Evolutionary conservation across 2,329 filamentous ascomycete species (phyloP), one percentile per base, ranked within the genome.

Genomic region (Phialophora tarda): DNA sequence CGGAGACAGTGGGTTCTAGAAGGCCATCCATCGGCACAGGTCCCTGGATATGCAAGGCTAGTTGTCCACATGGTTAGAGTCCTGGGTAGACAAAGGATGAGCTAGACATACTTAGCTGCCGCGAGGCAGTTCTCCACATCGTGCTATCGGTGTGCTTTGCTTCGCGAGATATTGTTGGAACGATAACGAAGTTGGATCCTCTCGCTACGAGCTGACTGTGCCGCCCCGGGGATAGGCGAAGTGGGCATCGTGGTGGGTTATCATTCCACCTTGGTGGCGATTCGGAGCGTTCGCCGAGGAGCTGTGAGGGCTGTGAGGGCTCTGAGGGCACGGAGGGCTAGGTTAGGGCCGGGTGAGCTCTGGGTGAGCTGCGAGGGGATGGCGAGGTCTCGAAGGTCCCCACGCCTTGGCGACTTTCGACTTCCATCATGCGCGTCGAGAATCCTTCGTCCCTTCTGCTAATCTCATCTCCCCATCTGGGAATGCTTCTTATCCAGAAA

Each of bases 361-460:
- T 2, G n/a, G n/a, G 23, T 14, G 10, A 53, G 7, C n/a, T 21
- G n/a, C 23, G 23, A 28, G 10, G 21, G 48, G 21, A 17, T 26
- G n/a, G 24, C 47, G n/a, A 21, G 21, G 48, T 24, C 26, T 24
- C 48, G 48, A 53, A 28, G 48, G 23, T 53, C 28, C 53, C 53
- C 53, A 30, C 53, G 28, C 28, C 53, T 55, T 30, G 53, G 24
- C 53, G 26, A 55, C 28, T 14, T 34, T 32, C 53, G 26, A 55
- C 23, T 28, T 51, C 47, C 48, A 51, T 51, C 48, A 55, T 55
- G 14, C 53, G 28, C 53, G n/a, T 32, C 28, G 21, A 26, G 48
- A 24, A 24, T 32, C 53, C 53, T 32, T 55, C 53, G 53, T 55
- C 28, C 53, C 21, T 55, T 28, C 30, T 55, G 28, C 24, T 55